Percentiles rank a stretch among this genome's conserved stretches.
These are phyloP conservation scores for Tephrocybe sp. DNA, from an alignment of 768 basidiomycete species.

Conservation along the genomic window DNA sequence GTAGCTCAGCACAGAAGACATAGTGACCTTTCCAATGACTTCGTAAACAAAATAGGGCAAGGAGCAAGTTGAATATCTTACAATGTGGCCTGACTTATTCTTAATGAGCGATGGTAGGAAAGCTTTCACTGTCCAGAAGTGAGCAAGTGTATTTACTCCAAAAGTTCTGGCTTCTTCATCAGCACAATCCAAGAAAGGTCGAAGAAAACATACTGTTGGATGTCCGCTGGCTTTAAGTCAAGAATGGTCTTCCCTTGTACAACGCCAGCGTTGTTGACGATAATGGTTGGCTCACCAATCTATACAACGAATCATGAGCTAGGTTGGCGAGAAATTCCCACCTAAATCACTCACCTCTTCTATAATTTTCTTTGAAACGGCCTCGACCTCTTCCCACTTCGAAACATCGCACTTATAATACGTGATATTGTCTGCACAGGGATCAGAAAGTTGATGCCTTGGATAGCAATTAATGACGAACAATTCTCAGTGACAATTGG, in stretches of 20 bases:
- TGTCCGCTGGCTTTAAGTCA: constrained; percentile 75
- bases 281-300: constrained; percentile 86
- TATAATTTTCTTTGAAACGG: constrained; percentile 67
- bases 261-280: constrained; percentile 95
- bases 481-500: constrained; percentile 77
- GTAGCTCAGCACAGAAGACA: constrained; percentile 75
- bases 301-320: constrained; percentile 25
- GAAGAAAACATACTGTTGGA: constrained; percentile 60
- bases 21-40: constrained; percentile 54
- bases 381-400: constrained; percentile 81
- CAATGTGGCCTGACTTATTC: constrained; percentile 80
- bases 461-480: constrained; percentile 31
- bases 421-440: constrained; percentile 63
- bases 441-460: background rate
- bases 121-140: constrained; percentile 91
- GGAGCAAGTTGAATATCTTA: constrained; percentile 34
- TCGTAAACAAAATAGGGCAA: constrained; percentile 1
- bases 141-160: constrained; percentile 81
- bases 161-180: constrained; percentile 64
- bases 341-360: constrained; percentile 59
- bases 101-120: constrained; percentile 90
- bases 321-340: background rate
- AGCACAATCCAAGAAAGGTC: background rate
- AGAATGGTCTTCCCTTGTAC: constrained; percentile 87
- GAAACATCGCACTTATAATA: constrained; percentile 94